Conservation (phyloP, 176 grass and related monocot species). For the Ampelocalamus luodianensis region DNA sequence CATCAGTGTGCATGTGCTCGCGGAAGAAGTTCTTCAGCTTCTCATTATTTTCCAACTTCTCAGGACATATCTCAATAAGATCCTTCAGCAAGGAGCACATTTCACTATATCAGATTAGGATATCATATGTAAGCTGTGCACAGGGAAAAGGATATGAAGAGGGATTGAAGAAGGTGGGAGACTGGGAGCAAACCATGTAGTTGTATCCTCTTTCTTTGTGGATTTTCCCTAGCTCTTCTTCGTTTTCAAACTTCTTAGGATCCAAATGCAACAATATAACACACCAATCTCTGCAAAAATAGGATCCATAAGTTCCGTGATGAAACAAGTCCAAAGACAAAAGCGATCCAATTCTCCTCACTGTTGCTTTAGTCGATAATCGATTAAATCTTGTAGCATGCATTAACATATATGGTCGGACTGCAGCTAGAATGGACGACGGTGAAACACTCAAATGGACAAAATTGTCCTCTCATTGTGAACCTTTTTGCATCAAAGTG, state of each 20-base stretch:
- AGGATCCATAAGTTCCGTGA: not conserved
- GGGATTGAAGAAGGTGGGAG: not conserved
- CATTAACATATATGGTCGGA: too few species aligned
- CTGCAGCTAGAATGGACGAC: too few species aligned
- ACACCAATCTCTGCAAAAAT: conserved; percentile 77
- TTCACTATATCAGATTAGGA: conserved; percentile 14
- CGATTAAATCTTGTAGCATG: conserved; percentile 20
- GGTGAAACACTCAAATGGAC: too few species aligned
- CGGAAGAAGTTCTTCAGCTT: conserved; percentile 83
- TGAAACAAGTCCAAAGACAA: not conserved
- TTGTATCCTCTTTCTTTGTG: conserved; percentile 80
- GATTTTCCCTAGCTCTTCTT: conserved; percentile 76
- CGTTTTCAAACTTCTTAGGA: conserved; percentile 70
- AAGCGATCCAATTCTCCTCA: not conserved
- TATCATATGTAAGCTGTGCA: conserved; percentile 19
- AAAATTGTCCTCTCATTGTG: too few species aligned
- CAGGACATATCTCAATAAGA: conserved; percentile 74
- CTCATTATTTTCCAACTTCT: conserved; percentile 86
- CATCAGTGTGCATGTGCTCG: conserved; percentile 87
- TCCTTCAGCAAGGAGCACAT: conserved; percentile 56
- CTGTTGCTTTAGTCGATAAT: conserved; percentile 9
- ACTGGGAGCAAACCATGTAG: conserved; percentile 61
- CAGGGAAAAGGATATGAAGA: not conserved
- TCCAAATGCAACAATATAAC: conserved; percentile 77
- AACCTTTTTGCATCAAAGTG: too few species aligned